phyloP scores from a whole-genome alignment of 1,139 yeast genomes.

The Yamadazyma spencermartinsiae region DNA sequence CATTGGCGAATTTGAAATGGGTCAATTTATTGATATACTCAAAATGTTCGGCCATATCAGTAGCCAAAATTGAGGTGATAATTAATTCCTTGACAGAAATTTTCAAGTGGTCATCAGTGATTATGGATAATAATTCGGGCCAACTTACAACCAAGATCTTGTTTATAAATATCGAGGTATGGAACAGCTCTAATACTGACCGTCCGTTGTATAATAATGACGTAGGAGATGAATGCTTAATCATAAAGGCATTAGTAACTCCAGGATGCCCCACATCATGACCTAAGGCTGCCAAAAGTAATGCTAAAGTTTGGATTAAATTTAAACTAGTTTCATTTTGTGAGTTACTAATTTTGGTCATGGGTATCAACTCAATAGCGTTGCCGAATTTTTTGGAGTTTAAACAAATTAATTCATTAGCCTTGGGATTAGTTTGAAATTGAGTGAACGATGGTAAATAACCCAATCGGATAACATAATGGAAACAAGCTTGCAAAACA shows the following conservation, averaged over 20 bases:
- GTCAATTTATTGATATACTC: constrained; percentile 59
- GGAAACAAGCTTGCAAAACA: constrained; percentile 87
- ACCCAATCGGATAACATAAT: constrained; percentile 51
- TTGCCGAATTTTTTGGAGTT: constrained; percentile 17
- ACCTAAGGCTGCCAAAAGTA: constrained; percentile 83
- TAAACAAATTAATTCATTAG: constrained; percentile 23
- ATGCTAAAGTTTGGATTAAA: constrained; percentile 53
- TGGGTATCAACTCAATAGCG: constrained; percentile 17
- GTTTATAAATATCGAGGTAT: constrained; percentile 65
- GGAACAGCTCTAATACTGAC: constrained; percentile 83
- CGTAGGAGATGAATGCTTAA: constrained; percentile 62
- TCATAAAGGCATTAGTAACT: constrained; percentile 75
- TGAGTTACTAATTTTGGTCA: constrained; percentile 9
- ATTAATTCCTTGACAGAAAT: constrained; percentile 31
- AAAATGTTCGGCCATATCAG: constrained; percentile 92
- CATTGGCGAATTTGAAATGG: constrained; percentile 12
- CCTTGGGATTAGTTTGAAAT: constrained; percentile 31
- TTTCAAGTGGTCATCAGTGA: constrained; percentile 20
- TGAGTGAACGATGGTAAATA: constrained; percentile 46
- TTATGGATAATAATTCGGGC: constrained; percentile 50
- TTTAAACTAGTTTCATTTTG: constrained; percentile 25
- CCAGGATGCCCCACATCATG: constrained; percentile 98
- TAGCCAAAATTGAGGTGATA: constrained; percentile 65
- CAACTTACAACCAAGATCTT: constrained; percentile 60
- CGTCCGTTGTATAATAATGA: constrained; percentile 61